Evolutionary conservation across 257 asterid genomes (phyloP), one percentile per base, ranked within the genome.

Genomic region (Solanum habrochaites): DNA sequence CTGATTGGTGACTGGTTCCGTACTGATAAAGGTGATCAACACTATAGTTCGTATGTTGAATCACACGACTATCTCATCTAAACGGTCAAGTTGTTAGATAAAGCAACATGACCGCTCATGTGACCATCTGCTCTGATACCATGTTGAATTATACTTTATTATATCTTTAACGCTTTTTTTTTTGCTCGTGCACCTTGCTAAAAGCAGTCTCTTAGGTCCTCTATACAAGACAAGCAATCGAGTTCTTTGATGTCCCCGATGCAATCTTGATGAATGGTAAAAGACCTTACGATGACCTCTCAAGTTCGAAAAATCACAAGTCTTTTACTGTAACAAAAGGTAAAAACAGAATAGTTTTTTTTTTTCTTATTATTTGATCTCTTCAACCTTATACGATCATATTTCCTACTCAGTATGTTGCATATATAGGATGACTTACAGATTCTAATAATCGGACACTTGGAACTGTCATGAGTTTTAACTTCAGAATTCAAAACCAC

Each of bases 231-330:
- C 69, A 40, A 25, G 25, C 39, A 43, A 43, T 85, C 7, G 16
- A 66, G 27, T 5, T 39, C 8, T 70, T 84, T 14, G 86, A 66
- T 8, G 12, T 40, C 14, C 92, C 92, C 0, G 86, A 83, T 27
- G 86, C 86, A 89, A 93, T 95, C 85, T 93, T 95, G 31, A 92
- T 94, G 91, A 95, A 95, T 67, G 98, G 98, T 12, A 95, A 94
- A 89, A 89, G 93, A 62, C 92, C 97, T 12, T 93, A 18, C 16
- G 60, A 66, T 25, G 72, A 70, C 16, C 86, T 82, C 75, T 87
- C 93, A 69, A 47, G 29, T 43, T n/a, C 89, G 7, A 25, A 49
- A 32, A 42, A 84, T 45, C 75, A 92, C 21, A 91, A 93, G 86
- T 88, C 93, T 12, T 91, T 95, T 70, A 92, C 88, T 1, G 93